These are phyloP conservation scores for Cryptococcus sp. DNA, from an alignment of 1,284 basidiomycete genomes.

Conservation along the genomic window DNA sequence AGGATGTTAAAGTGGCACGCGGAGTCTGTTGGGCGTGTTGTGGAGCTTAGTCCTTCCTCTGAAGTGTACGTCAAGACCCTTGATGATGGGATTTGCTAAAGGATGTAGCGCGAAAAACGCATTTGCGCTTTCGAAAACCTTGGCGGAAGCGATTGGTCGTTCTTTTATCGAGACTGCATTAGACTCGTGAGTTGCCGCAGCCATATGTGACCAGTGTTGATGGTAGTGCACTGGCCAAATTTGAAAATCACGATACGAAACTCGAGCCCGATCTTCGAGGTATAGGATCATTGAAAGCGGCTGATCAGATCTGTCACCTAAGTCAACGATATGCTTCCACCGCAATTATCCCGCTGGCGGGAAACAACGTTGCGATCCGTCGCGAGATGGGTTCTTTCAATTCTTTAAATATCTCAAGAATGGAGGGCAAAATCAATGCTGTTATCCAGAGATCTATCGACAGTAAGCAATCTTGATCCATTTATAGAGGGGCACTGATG, in stretches of 20 bases:
- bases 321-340: conserved; percentile 97
- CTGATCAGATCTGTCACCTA: conserved; percentile 88
- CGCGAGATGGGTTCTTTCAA: conserved; percentile 94
- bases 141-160: conserved; percentile 82
- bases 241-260: conserved; percentile 71
- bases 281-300: conserved; percentile 63
- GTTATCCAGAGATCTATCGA: conserved; percentile 82
- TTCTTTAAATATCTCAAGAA: conserved; percentile 77
- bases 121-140: conserved; percentile 74
- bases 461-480: conserved; percentile 54
- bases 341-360: conserved; percentile 83
- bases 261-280: conserved; percentile 73
- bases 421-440: conserved; percentile 81
- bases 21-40: conserved; percentile 85
- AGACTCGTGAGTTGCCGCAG: conserved; percentile 66
- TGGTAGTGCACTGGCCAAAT: conserved; percentile 62
- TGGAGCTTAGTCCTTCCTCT: conserved; percentile 71
- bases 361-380: conserved; percentile 76
- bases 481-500: not conserved
- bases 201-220: conserved; percentile 9
- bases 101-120: conserved; percentile 75
- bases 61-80: conserved; percentile 67
- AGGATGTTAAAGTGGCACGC: conserved; percentile 94
- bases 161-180: conserved; percentile 87
- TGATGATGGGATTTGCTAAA: not conserved